Evolutionary conservation across 1,284 basidiomycete species (phyloP).

Genomic region (Xerocomus amazonicus): DNA sequence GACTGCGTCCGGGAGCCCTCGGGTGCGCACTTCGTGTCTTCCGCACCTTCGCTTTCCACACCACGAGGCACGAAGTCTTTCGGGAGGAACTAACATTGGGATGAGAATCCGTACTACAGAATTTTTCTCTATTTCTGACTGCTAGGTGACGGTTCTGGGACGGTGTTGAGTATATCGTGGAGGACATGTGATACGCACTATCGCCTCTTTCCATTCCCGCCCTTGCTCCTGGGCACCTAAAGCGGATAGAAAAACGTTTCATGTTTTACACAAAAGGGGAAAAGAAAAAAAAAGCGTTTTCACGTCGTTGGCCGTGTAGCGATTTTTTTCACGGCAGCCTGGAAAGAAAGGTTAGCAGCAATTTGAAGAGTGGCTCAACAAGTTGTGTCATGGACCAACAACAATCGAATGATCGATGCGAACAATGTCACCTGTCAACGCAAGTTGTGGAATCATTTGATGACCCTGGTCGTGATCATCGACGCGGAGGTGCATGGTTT

Average conservation of each 20-base stretch:
- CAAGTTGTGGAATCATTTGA: too few relatives aligned
- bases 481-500: neutral
- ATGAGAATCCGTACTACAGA: constrained; percentile 14
- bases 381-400: constrained; percentile 6
- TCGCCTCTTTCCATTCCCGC: constrained; percentile 22
- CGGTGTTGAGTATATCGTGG: neutral
- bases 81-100: constrained; percentile 12
- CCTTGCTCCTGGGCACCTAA: neutral
- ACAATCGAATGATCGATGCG: constrained; percentile 13
- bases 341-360: neutral
- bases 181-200: constrained; percentile 28
- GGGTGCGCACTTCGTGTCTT: constrained; percentile 12
- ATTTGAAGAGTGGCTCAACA: too few relatives aligned
- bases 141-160: too few relatives aligned
- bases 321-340: constrained; percentile 14
- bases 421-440: constrained; percentile 16
- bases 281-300: constrained; percentile 16
- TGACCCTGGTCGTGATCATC: too few relatives aligned
- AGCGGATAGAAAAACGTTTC: constrained; percentile 1
- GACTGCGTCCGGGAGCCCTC: constrained; percentile 16
- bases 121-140: constrained; percentile 8
- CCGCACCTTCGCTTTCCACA: constrained; percentile 13
- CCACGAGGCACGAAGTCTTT: constrained; percentile 20
- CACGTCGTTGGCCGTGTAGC: constrained; percentile 16
- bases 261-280: constrained; percentile 2